phyloP scores from a whole-genome alignment of 495 filamentous ascomycete genomes.

The Tuber borchii region DNA sequence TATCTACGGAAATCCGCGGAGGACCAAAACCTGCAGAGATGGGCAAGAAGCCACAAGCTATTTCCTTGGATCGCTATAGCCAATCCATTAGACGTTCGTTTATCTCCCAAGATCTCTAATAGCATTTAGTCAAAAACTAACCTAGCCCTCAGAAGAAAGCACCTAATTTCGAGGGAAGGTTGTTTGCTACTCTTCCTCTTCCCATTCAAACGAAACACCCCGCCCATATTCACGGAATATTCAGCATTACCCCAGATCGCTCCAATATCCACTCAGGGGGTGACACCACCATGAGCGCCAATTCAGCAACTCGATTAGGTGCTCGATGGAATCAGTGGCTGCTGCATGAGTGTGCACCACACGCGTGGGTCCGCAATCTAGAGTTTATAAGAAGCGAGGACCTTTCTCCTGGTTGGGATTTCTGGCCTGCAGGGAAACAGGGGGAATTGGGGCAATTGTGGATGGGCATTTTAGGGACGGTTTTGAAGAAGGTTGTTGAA shows the following conservation, averaged over 20 bases:
- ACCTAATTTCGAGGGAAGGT: slow-evolving; percentile 23
- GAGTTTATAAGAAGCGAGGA: slow-evolving; percentile 14
- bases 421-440: slow-evolving; percentile 34
- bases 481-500: slow-evolving; percentile 23
- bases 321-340: slow-evolving; percentile 45
- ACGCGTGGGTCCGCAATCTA: slow-evolving; percentile 41
- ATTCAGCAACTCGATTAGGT: slow-evolving; percentile 31
- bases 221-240: slow-evolving; percentile 47
- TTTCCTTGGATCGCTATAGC: slow-evolving; percentile 47
- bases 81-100: slow-evolving; percentile 39
- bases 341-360: slow-evolving; percentile 42
- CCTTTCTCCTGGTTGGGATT: slow-evolving; percentile 21
- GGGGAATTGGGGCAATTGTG: slow-evolving; percentile 20
- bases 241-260: slow-evolving; percentile 45
- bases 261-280: slow-evolving; percentile 41
- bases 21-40: slow-evolving; percentile 34
- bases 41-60: slow-evolving; percentile 43
- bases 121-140: slow-evolving; percentile 7
- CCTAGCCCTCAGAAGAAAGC: slow-evolving; percentile 17
- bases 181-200: slow-evolving; percentile 46
- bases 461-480: slow-evolving; percentile 26
- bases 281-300: slow-evolving; percentile 34
- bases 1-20: slow-evolving; percentile 18
- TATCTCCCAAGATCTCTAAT: background rate
- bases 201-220: slow-evolving; percentile 45